Evolutionary conservation across 192 early-diverging fungal species (phyloP).

Genomic region (Linnemannia schmuckeri): DNA sequence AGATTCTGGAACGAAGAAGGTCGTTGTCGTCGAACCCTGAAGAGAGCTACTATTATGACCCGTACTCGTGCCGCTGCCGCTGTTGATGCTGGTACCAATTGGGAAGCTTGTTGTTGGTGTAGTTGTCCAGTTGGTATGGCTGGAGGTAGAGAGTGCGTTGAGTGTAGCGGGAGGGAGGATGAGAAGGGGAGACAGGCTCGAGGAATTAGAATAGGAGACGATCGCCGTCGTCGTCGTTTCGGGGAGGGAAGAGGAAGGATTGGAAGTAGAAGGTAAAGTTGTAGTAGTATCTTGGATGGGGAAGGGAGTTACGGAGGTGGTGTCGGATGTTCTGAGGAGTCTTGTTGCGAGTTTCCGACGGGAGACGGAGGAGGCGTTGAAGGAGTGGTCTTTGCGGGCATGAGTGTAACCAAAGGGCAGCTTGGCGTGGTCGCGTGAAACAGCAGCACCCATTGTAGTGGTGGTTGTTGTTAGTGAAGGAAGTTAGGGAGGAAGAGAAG

Average conservation of each 20-base stretch:
- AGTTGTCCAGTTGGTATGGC: not conserved
- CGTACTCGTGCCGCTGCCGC: not conserved
- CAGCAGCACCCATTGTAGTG: constrained; percentile 59
- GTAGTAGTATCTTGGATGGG: constrained; percentile 28
- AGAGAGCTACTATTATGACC: not conserved
- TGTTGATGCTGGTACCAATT: not conserved
- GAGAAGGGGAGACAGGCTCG: constrained; percentile 3
- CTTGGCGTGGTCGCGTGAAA: constrained; percentile 62
- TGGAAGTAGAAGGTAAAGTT: constrained; percentile 5
- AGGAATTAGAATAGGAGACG: not conserved
- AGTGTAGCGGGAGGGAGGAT: constrained; percentile 8
- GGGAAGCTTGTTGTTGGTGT: not conserved
- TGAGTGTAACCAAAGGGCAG: constrained; percentile 68
- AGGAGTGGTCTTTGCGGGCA: constrained; percentile 47
- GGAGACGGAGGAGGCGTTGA: constrained; percentile 37
- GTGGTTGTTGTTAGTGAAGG: not conserved
- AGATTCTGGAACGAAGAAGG: constrained; percentile 20
- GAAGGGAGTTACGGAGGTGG: constrained; percentile 46
- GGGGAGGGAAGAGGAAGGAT: not conserved
- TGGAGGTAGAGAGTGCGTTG: not conserved
- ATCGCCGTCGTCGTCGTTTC: not conserved
- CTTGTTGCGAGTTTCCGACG: constrained; percentile 36
- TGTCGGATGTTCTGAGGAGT: constrained; percentile 42
- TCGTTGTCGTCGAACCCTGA: not conserved
- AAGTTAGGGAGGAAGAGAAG: not conserved